Conservation (phyloP, 2,329 filamentous ascomycete genomes). For the Paramyrothecium roridum region DNA sequence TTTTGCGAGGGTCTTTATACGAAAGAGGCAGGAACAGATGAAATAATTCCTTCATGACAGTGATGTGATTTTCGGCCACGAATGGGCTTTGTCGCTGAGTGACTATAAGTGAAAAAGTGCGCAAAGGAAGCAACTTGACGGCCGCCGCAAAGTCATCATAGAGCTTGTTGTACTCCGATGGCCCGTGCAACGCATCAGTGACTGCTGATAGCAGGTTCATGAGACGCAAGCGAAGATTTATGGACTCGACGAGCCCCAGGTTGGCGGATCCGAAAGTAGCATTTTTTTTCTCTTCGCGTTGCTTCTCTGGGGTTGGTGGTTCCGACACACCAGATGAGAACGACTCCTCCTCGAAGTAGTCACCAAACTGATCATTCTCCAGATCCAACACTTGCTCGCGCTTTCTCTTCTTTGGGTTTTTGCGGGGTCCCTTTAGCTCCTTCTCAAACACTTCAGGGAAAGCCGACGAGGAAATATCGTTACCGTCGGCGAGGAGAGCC, state of each 20-base stretch:
- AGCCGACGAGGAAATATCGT: slow-evolving; percentile 44
- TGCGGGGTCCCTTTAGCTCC: slow-evolving; percentile 46
- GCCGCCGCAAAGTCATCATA: slow-evolving; percentile 57
- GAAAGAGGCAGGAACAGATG: slow-evolving; percentile 39
- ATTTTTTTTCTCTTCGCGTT: slow-evolving; percentile 17
- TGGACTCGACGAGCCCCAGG: slow-evolving; percentile 45
- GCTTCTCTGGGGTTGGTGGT: slow-evolving; percentile 40
- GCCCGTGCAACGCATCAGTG: slow-evolving; percentile 40
- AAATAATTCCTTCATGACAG: slow-evolving; percentile 42
- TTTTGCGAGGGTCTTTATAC: slow-evolving; percentile 36
- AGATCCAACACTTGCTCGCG: slow-evolving; percentile 47
- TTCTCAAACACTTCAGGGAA: slow-evolving; percentile 67
- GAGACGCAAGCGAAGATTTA: slow-evolving; percentile 60
- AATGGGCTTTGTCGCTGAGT: slow-evolving; percentile 32
- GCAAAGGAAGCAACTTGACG: slow-evolving; percentile 55
- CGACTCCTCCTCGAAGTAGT: slow-evolving; percentile 58
- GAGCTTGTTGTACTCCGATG: slow-evolving; percentile 46
- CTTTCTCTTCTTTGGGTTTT: slow-evolving; percentile 46
- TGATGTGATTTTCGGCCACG: slow-evolving; percentile 34
- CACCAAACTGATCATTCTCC: slow-evolving; percentile 57
- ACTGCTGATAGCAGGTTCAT: slow-evolving; percentile 53
- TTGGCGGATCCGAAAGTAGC: slow-evolving; percentile 15
- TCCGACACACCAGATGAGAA: slow-evolving; percentile 44
- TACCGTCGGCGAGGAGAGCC: slow-evolving; percentile 66
- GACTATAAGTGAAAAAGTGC: slow-evolving; percentile 54